These are phyloP conservation scores for Amanita fuliginea DNA, from an alignment of 768 basidiomycete genomes.

Conservation along the genomic window DNA sequence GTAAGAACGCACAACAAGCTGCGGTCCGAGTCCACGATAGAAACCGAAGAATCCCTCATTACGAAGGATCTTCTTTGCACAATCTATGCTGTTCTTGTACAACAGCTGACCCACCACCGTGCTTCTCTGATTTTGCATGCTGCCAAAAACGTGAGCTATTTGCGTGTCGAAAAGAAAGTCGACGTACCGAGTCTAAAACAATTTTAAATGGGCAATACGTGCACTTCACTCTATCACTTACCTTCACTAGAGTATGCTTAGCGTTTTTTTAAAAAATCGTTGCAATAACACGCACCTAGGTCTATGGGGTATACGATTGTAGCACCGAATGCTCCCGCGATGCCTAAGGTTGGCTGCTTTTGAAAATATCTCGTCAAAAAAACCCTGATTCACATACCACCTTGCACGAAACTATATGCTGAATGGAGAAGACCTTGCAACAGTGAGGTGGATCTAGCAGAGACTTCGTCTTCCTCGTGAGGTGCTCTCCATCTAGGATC, in stretches of 20 bases:
- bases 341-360: constrained; percentile 31
- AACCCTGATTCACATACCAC: constrained; percentile 36
- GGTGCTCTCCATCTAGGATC: constrained; percentile 85
- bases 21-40: constrained; percentile 92
- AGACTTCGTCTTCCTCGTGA: constrained; percentile 34
- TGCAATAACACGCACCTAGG: constrained; percentile 46
- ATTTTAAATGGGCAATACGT: constrained; percentile 3
- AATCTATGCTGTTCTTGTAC: constrained; percentile 95
- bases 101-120: constrained; percentile 94
- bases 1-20: constrained; percentile 61
- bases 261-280: not conserved
- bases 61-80: constrained; percentile 84
- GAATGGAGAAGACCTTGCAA: constrained; percentile 55
- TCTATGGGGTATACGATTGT: constrained; percentile 98
- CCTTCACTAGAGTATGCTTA: constrained; percentile 50
- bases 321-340: constrained; percentile 91
- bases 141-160: constrained; percentile 16
- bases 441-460: constrained; percentile 26
- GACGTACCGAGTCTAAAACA: constrained; percentile 45
- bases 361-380: not conserved
- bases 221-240: constrained; percentile 20
- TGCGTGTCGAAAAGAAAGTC: not conserved
- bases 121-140: constrained; percentile 96
- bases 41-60: constrained; percentile 95
- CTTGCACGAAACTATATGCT: constrained; percentile 78